Evolutionary conservation across 2,329 filamentous ascomycete genomes (phyloP), one percentile per base, ranked within the genome.

Genomic region (Aureobasidium sp.): DNA sequence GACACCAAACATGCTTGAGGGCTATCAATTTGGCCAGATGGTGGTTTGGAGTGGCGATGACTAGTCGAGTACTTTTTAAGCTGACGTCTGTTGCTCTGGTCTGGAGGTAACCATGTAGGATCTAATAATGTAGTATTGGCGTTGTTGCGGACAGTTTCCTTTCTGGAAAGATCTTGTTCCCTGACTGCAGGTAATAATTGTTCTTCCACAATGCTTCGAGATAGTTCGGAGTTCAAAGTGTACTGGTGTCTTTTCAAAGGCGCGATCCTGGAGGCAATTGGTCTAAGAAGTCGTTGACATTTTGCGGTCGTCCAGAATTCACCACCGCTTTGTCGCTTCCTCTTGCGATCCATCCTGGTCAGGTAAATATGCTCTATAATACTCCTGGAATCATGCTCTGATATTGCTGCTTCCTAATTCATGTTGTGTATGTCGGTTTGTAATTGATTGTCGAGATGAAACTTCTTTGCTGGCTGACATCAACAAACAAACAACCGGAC

Each of bases 251-350:
- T 76, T 41, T 72, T 68, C 8, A 78, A 68, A 31, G 74, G 74
- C 31, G 69, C 67, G 51, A 78, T 71, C 64, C 76, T 73, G 15
- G 74, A 75, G 17, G 74, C 73, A 14, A 78, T 71, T 15, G 76
- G 76, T 45, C 76, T 71, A 0, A 78, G 70, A 5, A 78, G 68
- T 56, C 76, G 72, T 63, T 76, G 76, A 67, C 76, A 78, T 44
- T 75, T 73, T 49, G 74, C 70, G 17, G 75, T 74, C 8, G 74
- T 78, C 75, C 76, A 78, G 22, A 34, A 27, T 39, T 56, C 49
- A 22, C 29, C 34, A 5, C 41, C 37, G 20, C 45, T 61, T 22
- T 55, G 61, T 34, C 62, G 49, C 51, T 64, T 64, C 36, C 58
- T 52, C 22, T 64, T 61, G 7, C 62, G 45, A 17, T 61, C 55